Base-by-base conservation (phyloP, 2,329 filamentous ascomycete genomes). In the Fusarium nodosum region DNA sequence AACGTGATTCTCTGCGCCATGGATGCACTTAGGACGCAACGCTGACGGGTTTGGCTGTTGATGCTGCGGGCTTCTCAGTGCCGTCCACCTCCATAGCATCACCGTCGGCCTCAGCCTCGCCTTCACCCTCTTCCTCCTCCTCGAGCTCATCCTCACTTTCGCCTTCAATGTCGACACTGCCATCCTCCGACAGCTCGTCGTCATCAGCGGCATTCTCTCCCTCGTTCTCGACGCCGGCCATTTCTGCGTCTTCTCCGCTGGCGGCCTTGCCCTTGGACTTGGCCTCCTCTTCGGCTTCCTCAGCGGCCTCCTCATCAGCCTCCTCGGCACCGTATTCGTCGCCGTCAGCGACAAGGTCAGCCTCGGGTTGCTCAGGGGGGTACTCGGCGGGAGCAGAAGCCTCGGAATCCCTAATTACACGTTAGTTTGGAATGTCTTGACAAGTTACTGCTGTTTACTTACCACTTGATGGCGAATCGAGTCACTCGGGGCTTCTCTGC, bases 391-490 rank as follows among this genome's bases (percentile, higher is more conserved):
- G 96, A 31, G 96, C 96, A 78, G 94, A 96, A 71, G 94, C 95
- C 77, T 99, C 96, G n/a, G 93, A 96, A 78, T 99, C 96, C 94
- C 94, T 97, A 69, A 8, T 41, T 31, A 16, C 30, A 53, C 24
- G 36, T 68, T 46, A 66, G 59, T 22, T 38, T 68, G 2, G 16
- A 7, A 4, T 26, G 44, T 15, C 24, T 18, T 6, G 12, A 30
- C 38, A 18, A 26, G 18, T 34, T 30, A 7, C 16, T 38, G 38
- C 16, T 51, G 26, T 26, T 22, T 48, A 82, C 88, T 61, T 87
- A 97, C 96, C 96, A 99, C 84, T 99, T 99, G 83, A 99, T 99
- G 45, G 94, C 94, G 78, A 99, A 99, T 70, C 96, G 90, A 31
- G 96, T 99, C 53, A 99, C 96, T 81, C 96, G 90, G 15, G 96